phyloP scores from a whole-genome alignment of 148 eudicot genomes.

The Chenopodium album region DNA sequence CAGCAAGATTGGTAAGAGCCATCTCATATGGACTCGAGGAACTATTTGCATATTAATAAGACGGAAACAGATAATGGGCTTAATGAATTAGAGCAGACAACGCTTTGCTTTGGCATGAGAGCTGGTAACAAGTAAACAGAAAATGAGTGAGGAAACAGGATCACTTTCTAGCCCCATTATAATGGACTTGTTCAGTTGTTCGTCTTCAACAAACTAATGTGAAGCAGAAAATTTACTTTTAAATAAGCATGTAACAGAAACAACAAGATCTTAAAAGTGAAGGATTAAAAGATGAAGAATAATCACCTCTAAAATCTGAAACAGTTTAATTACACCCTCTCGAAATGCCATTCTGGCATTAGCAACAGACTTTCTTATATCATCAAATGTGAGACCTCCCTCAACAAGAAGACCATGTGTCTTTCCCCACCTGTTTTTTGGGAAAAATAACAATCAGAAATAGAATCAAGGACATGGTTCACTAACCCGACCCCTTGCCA shows the following conservation, averaged over 20 bases:
- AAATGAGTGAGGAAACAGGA: not conserved
- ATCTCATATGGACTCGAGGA: not conserved
- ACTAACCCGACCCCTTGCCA: not conserved
- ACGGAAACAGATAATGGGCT: not conserved
- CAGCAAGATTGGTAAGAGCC: not conserved
- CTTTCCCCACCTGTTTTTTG: slow-evolving; percentile 73
- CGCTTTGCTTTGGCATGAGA: not conserved
- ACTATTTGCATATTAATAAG: not conserved
- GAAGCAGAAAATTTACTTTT: not conserved
- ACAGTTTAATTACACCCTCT: slow-evolving; percentile 79
- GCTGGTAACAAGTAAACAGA: not conserved
- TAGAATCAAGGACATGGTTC: not conserved
- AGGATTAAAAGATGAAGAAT: slow-evolving; percentile 4
- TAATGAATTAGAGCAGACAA: not conserved
- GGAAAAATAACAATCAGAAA: not conserved
- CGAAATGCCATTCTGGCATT: slow-evolving; percentile 72
- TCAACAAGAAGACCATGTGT: slow-evolving; percentile 88
- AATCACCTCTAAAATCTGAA: slow-evolving; percentile 78
- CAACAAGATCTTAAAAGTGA: not conserved
- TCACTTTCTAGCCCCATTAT: not conserved
- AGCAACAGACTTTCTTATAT: slow-evolving; percentile 70
- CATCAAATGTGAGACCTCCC: slow-evolving; percentile 83
- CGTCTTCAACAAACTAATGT: not conserved
- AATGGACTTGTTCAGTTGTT: not conserved
- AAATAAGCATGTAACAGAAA: not conserved